These are phyloP conservation scores for Penicillium crustosum DNA, from an alignment of 2,329 filamentous ascomycete species.

Conservation along the genomic window DNA sequence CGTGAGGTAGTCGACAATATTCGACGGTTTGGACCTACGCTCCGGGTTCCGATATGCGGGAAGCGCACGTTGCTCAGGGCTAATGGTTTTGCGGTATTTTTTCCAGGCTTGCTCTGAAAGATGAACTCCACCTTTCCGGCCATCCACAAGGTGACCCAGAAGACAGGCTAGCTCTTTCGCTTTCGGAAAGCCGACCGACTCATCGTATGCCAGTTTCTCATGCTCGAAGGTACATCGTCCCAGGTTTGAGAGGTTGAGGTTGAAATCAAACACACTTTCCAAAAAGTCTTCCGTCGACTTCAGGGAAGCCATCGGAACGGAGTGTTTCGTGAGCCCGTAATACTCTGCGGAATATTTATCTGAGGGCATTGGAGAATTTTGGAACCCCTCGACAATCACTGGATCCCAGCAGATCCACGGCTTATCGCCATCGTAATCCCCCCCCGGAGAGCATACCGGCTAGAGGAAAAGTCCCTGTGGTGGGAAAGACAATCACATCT, in stretches of 20 bases:
- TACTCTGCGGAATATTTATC: slow-evolving; percentile 36
- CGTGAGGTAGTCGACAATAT: slow-evolving; percentile 48
- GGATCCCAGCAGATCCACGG: slow-evolving; percentile 63
- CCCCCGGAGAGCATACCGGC: slow-evolving; percentile 63
- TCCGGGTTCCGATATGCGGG: slow-evolving; percentile 42
- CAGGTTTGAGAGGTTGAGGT: slow-evolving; percentile 48
- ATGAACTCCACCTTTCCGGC: slow-evolving; percentile 46
- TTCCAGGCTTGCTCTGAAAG: slow-evolving; percentile 43
- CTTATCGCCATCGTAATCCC: slow-evolving; percentile 65
- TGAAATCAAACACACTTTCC: slow-evolving; percentile 49
- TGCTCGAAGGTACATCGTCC: slow-evolving; percentile 54
- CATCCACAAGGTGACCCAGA: slow-evolving; percentile 49
- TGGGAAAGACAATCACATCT: slow-evolving; percentile 60
- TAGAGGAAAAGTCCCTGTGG: slow-evolving; percentile 52
- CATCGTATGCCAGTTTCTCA: slow-evolving; percentile 55
- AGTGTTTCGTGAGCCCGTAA: slow-evolving; percentile 52
- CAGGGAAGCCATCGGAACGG: slow-evolving; percentile 43
- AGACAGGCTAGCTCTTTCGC: slow-evolving; percentile 44
- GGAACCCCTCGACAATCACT: slow-evolving; percentile 52
- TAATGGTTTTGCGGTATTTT: slow-evolving; percentile 35
- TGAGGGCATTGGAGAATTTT: slow-evolving; percentile 51
- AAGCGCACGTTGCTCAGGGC: slow-evolving; percentile 25
- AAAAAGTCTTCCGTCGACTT: slow-evolving; percentile 43
- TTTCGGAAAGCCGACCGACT: slow-evolving; percentile 37
- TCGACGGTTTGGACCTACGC: slow-evolving; percentile 26